Conservation (phyloP, 441 rosid species). For the Croton laevigatus region DNA sequence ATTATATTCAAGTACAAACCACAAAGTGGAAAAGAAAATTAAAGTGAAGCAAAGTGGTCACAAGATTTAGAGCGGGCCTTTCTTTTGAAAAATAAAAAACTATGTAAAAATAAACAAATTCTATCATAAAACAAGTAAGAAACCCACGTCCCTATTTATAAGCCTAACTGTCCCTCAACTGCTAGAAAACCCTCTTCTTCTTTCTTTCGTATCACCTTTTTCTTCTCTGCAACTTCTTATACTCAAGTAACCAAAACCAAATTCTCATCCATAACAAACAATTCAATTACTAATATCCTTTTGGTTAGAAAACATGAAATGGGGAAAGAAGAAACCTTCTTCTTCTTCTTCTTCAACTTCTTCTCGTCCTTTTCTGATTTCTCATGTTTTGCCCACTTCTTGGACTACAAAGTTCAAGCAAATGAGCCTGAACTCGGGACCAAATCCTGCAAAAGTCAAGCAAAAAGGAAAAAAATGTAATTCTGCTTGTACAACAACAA, state of each 20-base stretch:
- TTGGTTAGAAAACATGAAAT: conserved; percentile 45
- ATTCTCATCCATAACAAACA: not conserved
- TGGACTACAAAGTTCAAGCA: conserved; percentile 67
- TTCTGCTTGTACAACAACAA: conserved; percentile 20
- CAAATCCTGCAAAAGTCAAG: conserved; percentile 37
- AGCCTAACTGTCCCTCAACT: conserved; percentile 46
- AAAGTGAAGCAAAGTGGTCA: conserved; percentile 43
- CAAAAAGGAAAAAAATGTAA: conserved; percentile 32
- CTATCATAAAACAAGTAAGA: conserved; percentile 29
- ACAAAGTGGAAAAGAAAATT: conserved; percentile 31
- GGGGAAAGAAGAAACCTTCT: conserved; percentile 58
- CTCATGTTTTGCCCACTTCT: conserved; percentile 51
- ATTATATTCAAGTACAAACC: conserved; percentile 24
- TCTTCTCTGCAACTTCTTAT: conserved; percentile 15
- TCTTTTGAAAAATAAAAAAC: conserved; percentile 41
- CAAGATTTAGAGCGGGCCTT: conserved; percentile 57
- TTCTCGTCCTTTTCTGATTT: conserved; percentile 45
- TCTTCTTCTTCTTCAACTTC: conserved; percentile 31
- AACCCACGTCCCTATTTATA: conserved; percentile 52
- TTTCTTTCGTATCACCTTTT: conserved; percentile 23
- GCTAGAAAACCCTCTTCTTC: conserved; percentile 20
- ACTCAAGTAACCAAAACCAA: conserved; percentile 6
- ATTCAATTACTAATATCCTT: not conserved
- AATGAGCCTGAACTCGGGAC: conserved; percentile 37
- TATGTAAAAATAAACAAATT: not conserved